Evolutionary conservation across 2,329 filamentous ascomycete genomes (phyloP), one percentile per base, ranked within the genome.

Genomic region (Triangularia verruculosa): DNA sequence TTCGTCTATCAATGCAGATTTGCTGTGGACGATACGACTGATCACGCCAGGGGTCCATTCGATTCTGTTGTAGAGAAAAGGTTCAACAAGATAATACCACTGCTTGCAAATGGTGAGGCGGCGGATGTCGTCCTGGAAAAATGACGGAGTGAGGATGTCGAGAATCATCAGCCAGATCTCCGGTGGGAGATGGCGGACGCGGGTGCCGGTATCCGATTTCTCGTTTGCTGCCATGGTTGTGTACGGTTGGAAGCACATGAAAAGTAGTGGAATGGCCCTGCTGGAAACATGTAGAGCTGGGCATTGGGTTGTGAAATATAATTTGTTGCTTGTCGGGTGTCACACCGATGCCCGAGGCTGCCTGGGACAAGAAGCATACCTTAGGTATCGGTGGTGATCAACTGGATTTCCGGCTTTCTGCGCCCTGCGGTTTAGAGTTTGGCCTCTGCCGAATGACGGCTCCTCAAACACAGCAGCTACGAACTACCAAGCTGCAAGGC

Each of bases 151-250:
- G 1, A 70, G 64, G 22, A 43, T 55, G 39, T 66, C 64, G 59
- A 70, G 57, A 53, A 70, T 65, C 55, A 68, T 64, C 3, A 68
- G 47, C 66, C 62, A 65, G 53, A 70, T 62, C 60, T 70, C 68
- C 27, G 65, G 22, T 39, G 68, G 66, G 17, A 68, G 65, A 13
- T 57, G 15, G 4, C 13, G 11, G 34, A 7, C 17, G 34, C 15
- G 11, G 15, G 34, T n/a, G 34, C 3, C 17, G 34, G 34, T n/a
- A 15, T n/a, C 34, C 34, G 9, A n/a, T 39, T 39, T n/a, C 17
- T 39, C 9, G 3, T n/a, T 9, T 39, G 2, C 34, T 7, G 7
- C 7, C 4, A 15, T 4, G 34, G 15, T 39, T 39, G 34, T n/a
- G 34, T 4, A 39, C 13, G 4, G 34, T n/a, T 39, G 15, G 7